Conservation (phyloP, 1,284 basidiomycete genomes). For the Hemileia vastatrix region DNA sequence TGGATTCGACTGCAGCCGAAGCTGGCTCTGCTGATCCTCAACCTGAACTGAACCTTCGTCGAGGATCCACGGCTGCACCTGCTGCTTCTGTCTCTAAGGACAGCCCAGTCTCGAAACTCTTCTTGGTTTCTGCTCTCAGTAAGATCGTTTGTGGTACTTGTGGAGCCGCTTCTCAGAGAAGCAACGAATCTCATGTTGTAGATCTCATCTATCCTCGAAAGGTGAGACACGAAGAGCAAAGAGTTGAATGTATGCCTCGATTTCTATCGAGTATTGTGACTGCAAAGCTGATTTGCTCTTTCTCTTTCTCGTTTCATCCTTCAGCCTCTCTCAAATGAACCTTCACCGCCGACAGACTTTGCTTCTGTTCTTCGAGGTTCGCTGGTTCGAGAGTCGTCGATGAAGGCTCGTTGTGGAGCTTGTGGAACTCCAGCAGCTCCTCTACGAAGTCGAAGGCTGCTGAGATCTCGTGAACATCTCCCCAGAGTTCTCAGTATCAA, state of each 20-base stretch:
- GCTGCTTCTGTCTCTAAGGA: not conserved
- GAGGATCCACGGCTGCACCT: slow-evolving; percentile 11
- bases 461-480: slow-evolving; percentile 52
- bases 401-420: slow-evolving; percentile 71
- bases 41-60: slow-evolving; percentile 26
- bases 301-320: not conserved
- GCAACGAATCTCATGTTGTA: no score
- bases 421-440: slow-evolving; percentile 69
- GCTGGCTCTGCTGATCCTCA: slow-evolving; percentile 37
- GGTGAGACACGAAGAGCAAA: slow-evolving; percentile 16
- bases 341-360: slow-evolving; percentile 53
- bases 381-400: slow-evolving; percentile 67
- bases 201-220: slow-evolving; percentile 79
- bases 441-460: slow-evolving; percentile 63
- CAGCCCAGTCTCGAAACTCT: slow-evolving; percentile 62
- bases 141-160: slow-evolving; percentile 67
- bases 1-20: slow-evolving; percentile 67
- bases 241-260: no score
- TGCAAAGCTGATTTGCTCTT: not conserved
- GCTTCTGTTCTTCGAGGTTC: slow-evolving; percentile 63
- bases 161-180: no score
- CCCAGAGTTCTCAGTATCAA: slow-evolving; percentile 80
- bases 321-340: slow-evolving; percentile 52
- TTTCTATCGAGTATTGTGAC: not conserved
- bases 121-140: slow-evolving; percentile 69